These are phyloP conservation scores for Eucalyptus microcorys DNA, from an alignment of 345 rosid genomes.

Conservation along the genomic window DNA sequence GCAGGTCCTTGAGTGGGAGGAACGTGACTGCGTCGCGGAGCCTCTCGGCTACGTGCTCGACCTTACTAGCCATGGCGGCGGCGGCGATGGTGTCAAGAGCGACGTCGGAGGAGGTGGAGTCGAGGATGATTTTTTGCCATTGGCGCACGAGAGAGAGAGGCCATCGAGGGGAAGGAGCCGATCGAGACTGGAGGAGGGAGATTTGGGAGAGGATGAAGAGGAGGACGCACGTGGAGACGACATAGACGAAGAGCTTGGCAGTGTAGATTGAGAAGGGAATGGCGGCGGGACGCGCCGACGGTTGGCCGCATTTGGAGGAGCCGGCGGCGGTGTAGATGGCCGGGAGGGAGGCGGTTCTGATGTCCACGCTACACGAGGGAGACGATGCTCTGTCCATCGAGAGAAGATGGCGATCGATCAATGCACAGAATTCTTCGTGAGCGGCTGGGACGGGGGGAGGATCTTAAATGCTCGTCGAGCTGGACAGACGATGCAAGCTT, in stretches of 20 bases:
- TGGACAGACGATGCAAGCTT: neutral
- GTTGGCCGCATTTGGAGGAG: neutral
- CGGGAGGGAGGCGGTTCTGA: neutral
- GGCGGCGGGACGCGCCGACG: neutral
- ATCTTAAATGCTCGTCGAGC: neutral
- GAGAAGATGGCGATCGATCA: neutral
- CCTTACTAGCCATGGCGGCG: neutral
- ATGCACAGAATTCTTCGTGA: neutral
- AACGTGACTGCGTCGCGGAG: slow-evolving; percentile 23
- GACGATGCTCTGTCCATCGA: neutral
- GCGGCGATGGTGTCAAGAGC: neutral
- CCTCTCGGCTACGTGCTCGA: neutral
- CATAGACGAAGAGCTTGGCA: neutral
- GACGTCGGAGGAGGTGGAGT: neutral
- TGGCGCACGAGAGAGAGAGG: neutral
- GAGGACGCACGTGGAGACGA: neutral
- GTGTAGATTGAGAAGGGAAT: neutral
- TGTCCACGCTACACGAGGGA: neutral
- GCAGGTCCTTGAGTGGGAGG: slow-evolving; percentile 29
- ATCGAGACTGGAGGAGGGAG: neutral
- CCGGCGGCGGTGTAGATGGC: neutral
- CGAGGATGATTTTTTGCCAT: neutral
- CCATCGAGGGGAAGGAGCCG: neutral
- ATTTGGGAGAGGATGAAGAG: neutral
- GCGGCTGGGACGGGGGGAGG: neutral